These are phyloP conservation scores for Ramaria sp. DNA, from an alignment of 768 basidiomycete genomes.

Conservation along the genomic window DNA sequence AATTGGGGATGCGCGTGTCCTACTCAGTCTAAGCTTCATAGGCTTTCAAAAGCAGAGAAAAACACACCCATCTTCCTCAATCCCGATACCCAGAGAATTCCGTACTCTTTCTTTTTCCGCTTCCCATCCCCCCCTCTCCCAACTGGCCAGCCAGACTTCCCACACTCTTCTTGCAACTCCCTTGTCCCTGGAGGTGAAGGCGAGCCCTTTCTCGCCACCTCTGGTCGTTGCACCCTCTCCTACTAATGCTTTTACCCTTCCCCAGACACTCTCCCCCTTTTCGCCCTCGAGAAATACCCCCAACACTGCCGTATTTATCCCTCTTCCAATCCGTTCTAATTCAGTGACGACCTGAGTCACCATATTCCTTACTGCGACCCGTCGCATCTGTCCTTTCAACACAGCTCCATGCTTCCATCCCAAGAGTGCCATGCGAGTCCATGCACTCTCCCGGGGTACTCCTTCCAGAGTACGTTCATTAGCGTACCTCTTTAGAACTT, in stretches of 20 bases:
- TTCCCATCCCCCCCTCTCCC: conserved; percentile 65
- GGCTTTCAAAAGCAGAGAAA: neutral
- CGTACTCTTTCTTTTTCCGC: conserved; percentile 62
- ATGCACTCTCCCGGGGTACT: conserved; percentile 40
- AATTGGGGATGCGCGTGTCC: conserved; percentile 53
- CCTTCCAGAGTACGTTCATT: neutral
- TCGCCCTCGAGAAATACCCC: conserved; percentile 70
- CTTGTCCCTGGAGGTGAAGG: conserved; percentile 30
- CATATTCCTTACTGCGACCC: conserved; percentile 45
- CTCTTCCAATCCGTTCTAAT: neutral
- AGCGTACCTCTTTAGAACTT: conserved; percentile 24
- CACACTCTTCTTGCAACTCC: conserved; percentile 44
- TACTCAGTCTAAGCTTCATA: conserved; percentile 18
- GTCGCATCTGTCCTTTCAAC: conserved; percentile 47
- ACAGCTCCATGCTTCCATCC: conserved; percentile 46
- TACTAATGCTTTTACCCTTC: conserved; percentile 46
- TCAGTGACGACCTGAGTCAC: conserved; percentile 38
- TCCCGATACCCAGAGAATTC: conserved; percentile 46
- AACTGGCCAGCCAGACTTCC: conserved; percentile 74
- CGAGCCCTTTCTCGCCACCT: neutral
- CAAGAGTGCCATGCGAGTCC: conserved; percentile 44
- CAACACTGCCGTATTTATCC: conserved; percentile 55
- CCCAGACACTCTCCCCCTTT: conserved; percentile 72
- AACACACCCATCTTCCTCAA: conserved; percentile 56
- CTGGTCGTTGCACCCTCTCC: conserved; percentile 27